Evolutionary conservation across 2,329 filamentous ascomycete species (phyloP).

Genomic region (Talaromyces verruculosus): DNA sequence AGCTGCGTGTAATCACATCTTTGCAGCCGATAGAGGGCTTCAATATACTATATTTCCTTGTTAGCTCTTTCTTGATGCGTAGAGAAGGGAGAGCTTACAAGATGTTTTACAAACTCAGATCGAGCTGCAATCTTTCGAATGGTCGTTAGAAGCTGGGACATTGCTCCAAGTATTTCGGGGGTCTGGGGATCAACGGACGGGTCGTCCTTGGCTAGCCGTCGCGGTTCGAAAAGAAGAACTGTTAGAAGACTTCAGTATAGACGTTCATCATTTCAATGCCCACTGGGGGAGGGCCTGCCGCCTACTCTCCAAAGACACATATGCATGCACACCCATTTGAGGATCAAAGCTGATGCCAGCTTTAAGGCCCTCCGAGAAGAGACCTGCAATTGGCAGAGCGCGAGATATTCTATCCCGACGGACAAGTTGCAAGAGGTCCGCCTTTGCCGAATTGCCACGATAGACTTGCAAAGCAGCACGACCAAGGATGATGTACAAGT

Average conservation of each 20-base stretch:
- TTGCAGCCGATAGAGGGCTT: not conserved
- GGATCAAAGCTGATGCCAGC: not conserved
- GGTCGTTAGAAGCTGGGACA: not conserved
- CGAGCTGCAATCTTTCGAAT: conserved; percentile 3
- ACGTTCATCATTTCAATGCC: not conserved
- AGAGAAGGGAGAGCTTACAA: not conserved
- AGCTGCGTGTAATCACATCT: not conserved
- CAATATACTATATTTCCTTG: not conserved
- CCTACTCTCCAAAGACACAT: not conserved
- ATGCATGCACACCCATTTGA: not conserved
- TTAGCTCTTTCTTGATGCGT: not conserved
- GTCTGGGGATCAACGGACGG: not conserved
- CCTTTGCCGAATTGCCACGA: not conserved
- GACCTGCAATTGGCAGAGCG: conserved; percentile 3
- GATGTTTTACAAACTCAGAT: not conserved
- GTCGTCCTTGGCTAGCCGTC: not conserved
- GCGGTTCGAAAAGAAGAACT: conserved; percentile 9
- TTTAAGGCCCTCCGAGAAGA: conserved; percentile 7
- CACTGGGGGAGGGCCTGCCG: not conserved
- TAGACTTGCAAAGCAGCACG: not conserved
- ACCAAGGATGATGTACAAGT: conserved; percentile 5
- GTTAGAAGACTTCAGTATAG: not conserved
- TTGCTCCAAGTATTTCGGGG: not conserved
- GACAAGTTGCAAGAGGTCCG: not conserved
- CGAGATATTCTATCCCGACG: not conserved